Base-by-base conservation (phyloP, 2,329 filamentous ascomycete species). In the Penicillium sp. region DNA sequence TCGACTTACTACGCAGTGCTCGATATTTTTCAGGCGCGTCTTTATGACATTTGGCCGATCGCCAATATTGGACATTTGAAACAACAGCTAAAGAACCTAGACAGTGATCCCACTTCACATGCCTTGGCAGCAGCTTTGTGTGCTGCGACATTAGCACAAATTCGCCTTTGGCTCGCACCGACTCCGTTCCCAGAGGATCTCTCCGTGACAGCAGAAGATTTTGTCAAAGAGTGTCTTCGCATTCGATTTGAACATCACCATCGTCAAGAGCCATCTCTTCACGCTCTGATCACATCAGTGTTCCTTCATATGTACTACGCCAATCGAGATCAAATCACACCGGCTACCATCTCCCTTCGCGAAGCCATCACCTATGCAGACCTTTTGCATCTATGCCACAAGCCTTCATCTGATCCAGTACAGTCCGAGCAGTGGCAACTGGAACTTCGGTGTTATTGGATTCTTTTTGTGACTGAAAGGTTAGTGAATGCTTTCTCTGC, bases 261-360 rank as follows among this genome's bases (percentile, higher is more conserved):
- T n/a, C 16, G 31, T 19, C 44, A 47, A 47, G 44, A 47, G 7
- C 44, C 44, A 31, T 47, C 26, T 26, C 44, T 47, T n/a, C 26
- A n/a, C 5, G 44, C 44, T 19, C 26, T 62, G 4, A 49, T 55
- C 4, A 60, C 57, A n/a, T 62, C 59, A 0, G 50, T 60, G 4
- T 62, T 62, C 35, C 57, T 62, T 33, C 59, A 62, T 21, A 62
- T 62, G 54, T 62, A 59, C 42, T 60, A 62, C 16, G 59, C 59
- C 29, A 62, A 62, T 46, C 58, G 54, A n/a, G 59, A 54, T 10
- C 59, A 62, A 43, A 48, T 57, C 7, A 60, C 55, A 26, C 51
- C 54, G 16, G 59, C 59, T 48, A 62, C 59, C 9, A 53, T 62
- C 21, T 59, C 51, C 7, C 51, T 62, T 10, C 57, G 59, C 26